A percentile compares a stretch with the other conserved stretches of the same genome.
These are phyloP conservation scores for Aspergillus mulundensis DNA, from an alignment of 495 filamentous ascomycete species.

Conservation along the genomic window DNA sequence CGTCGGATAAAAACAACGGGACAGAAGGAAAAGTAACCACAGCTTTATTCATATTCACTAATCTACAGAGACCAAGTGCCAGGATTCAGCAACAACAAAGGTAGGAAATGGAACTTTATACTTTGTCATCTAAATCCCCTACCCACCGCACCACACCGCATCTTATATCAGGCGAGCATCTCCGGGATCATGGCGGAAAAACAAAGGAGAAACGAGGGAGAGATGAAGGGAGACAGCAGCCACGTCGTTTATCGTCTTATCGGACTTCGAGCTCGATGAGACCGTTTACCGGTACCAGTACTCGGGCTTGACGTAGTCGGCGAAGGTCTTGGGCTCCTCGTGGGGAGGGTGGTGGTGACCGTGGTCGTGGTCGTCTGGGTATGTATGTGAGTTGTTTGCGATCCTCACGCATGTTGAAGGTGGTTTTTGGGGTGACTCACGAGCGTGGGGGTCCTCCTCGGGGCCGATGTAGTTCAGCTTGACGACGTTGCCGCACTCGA, in stretches of 20 bases:
- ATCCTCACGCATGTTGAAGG: background rate
- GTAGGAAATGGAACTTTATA: conserved; percentile 20
- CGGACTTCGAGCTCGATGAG: background rate
- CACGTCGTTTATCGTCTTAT: conserved; percentile 16
- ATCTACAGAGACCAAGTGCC: conserved; percentile 39
- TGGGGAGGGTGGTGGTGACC: conserved; percentile 51
- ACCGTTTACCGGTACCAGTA: conserved; percentile 68
- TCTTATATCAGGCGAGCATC: background rate
- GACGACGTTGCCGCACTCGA: conserved; percentile 90
- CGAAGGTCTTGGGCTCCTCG: conserved; percentile 86
- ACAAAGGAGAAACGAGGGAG: background rate
- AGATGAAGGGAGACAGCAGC: background rate
- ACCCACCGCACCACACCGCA: background rate
- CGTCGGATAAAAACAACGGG: background rate
- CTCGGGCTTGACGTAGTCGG: conserved; percentile 86
- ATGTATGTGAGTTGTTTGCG: background rate
- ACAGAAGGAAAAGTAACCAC: conserved; percentile 4
- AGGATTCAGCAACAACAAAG: conserved; percentile 15
- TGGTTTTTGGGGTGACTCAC: conserved; percentile 24
- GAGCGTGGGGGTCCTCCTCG: conserved; percentile 59
- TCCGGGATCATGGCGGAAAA: background rate
- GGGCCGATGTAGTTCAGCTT: conserved; percentile 97
- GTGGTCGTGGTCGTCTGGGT: conserved; percentile 45
- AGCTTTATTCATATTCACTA: conserved; percentile 34
- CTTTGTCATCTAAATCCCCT: conserved; percentile 9